phyloP scores from a whole-genome alignment of 1,139 yeast genomes.

The Saccharomycopsis crataegensis region DNA sequence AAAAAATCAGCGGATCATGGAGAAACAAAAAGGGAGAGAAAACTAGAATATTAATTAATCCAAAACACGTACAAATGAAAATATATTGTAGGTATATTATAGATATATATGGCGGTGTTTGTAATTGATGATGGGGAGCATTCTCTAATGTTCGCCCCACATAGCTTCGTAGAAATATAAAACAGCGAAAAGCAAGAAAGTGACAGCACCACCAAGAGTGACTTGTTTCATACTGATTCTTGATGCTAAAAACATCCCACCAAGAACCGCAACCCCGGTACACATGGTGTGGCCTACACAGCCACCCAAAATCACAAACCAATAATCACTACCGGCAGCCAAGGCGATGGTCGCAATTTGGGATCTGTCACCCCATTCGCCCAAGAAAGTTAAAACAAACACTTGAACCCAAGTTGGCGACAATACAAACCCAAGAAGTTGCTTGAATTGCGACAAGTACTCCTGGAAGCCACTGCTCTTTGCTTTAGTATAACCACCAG shows the following conservation, averaged over 20 bases:
- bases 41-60: too few species aligned
- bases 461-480: slow-evolving; percentile 5
- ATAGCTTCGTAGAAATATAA: slow-evolving; percentile 68
- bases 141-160: slow-evolving; percentile 19
- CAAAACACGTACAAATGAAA: too few species aligned
- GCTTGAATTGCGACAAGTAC: slow-evolving; percentile 28
- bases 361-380: slow-evolving; percentile 99
- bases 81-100: too few species aligned
- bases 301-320: slow-evolving; percentile 87
- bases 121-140: too few species aligned
- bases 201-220: slow-evolving; percentile 82
- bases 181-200: slow-evolving; percentile 76
- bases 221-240: slow-evolving; percentile 87
- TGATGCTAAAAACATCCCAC: slow-evolving; percentile 86
- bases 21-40: too few species aligned
- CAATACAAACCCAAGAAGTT: slow-evolving; percentile 55
- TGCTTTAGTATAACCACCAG: slow-evolving; percentile 2
- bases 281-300: slow-evolving; percentile 87
- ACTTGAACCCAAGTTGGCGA: slow-evolving; percentile 95
- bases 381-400: slow-evolving; percentile 90
- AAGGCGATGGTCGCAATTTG: slow-evolving; percentile 97
- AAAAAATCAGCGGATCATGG: too few species aligned
- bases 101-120: too few species aligned
- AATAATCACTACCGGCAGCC: slow-evolving; percentile 95
- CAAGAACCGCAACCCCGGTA: slow-evolving; percentile 86